Evolutionary conservation across 805 yeast genomes (phyloP), one percentile per base, ranked within the genome.

Genomic region (Kuraishia molischiana): DNA sequence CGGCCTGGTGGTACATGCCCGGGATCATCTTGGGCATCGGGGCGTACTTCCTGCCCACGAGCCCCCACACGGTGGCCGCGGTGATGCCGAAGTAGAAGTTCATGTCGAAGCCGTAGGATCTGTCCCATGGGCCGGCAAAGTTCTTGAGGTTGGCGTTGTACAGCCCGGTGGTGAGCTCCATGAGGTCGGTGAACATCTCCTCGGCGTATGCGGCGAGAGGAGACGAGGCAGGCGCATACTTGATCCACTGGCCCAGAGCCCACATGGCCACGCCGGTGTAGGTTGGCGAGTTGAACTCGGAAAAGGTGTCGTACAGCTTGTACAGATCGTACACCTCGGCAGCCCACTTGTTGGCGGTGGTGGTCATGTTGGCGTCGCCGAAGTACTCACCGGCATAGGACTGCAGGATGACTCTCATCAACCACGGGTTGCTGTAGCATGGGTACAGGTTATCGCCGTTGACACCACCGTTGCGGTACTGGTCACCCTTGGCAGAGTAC

Each of bases 241-340:
- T 37, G 11, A 42, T 33, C 43, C 43, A 42, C 30, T 37, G 18
- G 34, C 41, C 43, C 17, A 42, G 28, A 22, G 39, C 41, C 39
- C 39, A 42, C 45, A 42, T 42, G 33, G 37, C 45, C 34, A 42
- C 45, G 32, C 45, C 43, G 17, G 45, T 42, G 34, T 42, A 42
- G 1, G 45, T 42, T 29, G 43, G 45, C 22, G 45, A 42, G 37
- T 42, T 42, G 33, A 42, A 42, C 34, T 42, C 45, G n/a, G 43
- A 40, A 34, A 42, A 40, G 28, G 45, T 42, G 20, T 42, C 31
- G 19, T 42, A 37, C 20, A 28, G 24, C 28, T 35, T 39, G 32
- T 32, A 41, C 11, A 41, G 33, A 30, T 35, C 42, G 24, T 38
- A 41, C 17, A 33, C 31, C 33, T 41, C 32, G 32, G 38, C 32